Evolutionary conservation across 2,329 filamentous ascomycete genomes (phyloP).

Genomic region (Rutstroemia sp.): DNA sequence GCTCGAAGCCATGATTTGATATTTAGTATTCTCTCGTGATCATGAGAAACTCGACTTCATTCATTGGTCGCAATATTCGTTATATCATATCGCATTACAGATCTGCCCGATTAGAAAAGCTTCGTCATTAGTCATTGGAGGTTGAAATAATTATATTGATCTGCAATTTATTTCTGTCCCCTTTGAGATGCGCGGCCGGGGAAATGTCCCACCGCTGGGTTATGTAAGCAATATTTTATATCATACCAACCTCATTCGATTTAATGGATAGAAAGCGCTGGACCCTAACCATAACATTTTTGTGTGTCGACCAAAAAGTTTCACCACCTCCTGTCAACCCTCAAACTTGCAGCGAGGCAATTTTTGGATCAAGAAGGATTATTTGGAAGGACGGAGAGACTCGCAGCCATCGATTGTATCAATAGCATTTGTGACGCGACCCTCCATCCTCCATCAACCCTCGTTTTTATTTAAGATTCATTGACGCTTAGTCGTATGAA

Average conservation of each 20-base stretch:
- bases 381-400: too few relatives aligned
- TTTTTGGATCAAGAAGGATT: too few relatives aligned
- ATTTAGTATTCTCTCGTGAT: slow-evolving; percentile 7
- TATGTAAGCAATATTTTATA: slow-evolving; percentile 3
- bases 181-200: not conserved
- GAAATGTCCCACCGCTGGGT: not conserved
- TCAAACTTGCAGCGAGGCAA: too few relatives aligned
- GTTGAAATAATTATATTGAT: slow-evolving; percentile 9
- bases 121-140: slow-evolving; percentile 3
- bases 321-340: too few relatives aligned
- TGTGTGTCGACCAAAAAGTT: too few relatives aligned
- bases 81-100: not conserved
- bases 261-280: too few relatives aligned
- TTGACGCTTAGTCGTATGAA: too few relatives aligned
- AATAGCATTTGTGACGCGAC: too few relatives aligned
- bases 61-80: not conserved
- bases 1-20: slow-evolving; percentile 46
- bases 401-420: too few relatives aligned
- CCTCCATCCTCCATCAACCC: too few relatives aligned
- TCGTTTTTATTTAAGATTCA: too few relatives aligned
- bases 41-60: not conserved
- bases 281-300: too few relatives aligned
- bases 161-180: slow-evolving; percentile 6
- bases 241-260: not conserved
- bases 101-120: not conserved